Conservation (phyloP, 179 eudicot species). For the Sideroxylon spinosum region DNA sequence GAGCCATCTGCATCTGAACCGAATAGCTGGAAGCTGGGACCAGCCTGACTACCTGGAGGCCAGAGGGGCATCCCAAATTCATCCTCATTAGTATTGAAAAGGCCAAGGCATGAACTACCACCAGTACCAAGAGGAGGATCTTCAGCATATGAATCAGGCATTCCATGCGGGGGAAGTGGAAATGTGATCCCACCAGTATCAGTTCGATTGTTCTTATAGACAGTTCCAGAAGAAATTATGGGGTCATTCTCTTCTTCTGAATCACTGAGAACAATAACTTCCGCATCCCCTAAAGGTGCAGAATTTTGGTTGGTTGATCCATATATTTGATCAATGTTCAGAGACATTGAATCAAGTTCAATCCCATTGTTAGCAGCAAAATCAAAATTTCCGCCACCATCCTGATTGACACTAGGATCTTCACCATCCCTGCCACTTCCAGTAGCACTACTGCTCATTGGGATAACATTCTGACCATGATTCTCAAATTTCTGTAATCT, state of each 20-base stretch:
- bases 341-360: slow-evolving; percentile 70
- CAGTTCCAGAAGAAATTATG: slow-evolving; percentile 35
- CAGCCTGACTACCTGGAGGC: slow-evolving; percentile 58
- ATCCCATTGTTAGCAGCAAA: slow-evolving; percentile 45
- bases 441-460: slow-evolving; percentile 88
- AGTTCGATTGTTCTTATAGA: slow-evolving; percentile 27
- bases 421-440: slow-evolving; percentile 86
- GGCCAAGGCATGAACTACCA: slow-evolving; percentile 54
- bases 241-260: slow-evolving; percentile 85
- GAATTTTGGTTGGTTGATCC: slow-evolving; percentile 35
- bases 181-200: slow-evolving; percentile 38
- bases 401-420: slow-evolving; percentile 86
- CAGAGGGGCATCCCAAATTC: slow-evolving; percentile 63
- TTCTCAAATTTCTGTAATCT: slow-evolving; percentile 36
- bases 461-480: slow-evolving; percentile 49
- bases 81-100: slow-evolving; percentile 56
- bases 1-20: slow-evolving; percentile 61
- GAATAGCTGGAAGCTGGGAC: slow-evolving; percentile 71
- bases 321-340: slow-evolving; percentile 45
- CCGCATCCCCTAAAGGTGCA: slow-evolving; percentile 47
- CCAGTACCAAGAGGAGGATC: slow-evolving; percentile 46
- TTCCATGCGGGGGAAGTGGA: slow-evolving; percentile 44
- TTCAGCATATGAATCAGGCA: slow-evolving; percentile 55
- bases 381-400: slow-evolving; percentile 54
- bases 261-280: slow-evolving; percentile 86